These are phyloP conservation scores for Oidiodendron maius DNA, from an alignment of 495 filamentous ascomycete species.

Conservation along the genomic window DNA sequence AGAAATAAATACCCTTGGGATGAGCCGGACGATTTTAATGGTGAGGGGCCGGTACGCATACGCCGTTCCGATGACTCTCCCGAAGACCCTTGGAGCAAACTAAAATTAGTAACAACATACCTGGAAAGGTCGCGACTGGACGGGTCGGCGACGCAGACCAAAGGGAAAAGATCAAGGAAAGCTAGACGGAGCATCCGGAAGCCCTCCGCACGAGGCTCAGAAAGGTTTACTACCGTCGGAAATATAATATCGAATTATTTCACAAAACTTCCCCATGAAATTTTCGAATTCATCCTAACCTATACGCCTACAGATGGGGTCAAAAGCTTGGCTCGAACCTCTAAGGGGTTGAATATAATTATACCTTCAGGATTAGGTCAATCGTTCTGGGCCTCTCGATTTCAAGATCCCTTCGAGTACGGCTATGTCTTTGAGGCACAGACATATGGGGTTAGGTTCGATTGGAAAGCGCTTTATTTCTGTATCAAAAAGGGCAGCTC, in stretches of 20 bases:
- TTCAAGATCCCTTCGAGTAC: neutral
- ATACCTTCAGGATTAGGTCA: neutral
- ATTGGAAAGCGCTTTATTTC: neutral
- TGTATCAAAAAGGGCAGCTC: neutral
- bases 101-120: neutral
- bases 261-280: neutral
- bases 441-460: neutral
- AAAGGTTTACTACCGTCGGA: no score
- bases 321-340: neutral
- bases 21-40: no score
- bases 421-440: neutral
- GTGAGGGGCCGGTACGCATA: no score
- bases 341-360: neutral
- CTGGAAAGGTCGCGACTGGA: neutral
- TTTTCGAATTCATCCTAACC: neutral
- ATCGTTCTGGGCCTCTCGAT: neutral
- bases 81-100: neutral
- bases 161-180: no score
- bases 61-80: no score
- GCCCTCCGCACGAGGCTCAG: no score
- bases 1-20: neutral
- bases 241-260: neutral
- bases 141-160: neutral
- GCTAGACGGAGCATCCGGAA: no score
- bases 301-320: neutral